Base-by-base conservation (phyloP, 2,329 filamentous ascomycete species). In the Apiospora arundinis region DNA sequence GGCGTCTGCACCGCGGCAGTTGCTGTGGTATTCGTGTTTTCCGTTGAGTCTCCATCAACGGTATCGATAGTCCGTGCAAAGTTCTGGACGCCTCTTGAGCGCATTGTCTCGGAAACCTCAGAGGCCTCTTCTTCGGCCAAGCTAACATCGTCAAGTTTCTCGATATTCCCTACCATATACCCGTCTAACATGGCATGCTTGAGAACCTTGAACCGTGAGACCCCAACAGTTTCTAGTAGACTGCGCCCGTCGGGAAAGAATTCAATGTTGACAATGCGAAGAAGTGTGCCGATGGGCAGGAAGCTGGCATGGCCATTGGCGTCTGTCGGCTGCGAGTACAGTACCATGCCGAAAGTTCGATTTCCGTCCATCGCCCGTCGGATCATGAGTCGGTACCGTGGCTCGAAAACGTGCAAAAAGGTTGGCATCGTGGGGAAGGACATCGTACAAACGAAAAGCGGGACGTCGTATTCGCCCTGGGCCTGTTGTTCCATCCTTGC, bases 371-470 rank as follows among this genome's bases (percentile, higher is more conserved):
- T 84, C 0, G 90, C 92, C 46, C 94, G 89, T 66, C 92, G 88
- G 48, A 97, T 92, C 94, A 97, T 96, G n/a, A 96, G 85, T 9
- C 94, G 90, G 79, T 97, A 97, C 8, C 93, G 89, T n/a, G 93
- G 93, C 80, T 97, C 95, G 78, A 97, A 97, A n/a, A 98, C 89
- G 76, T 97, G 93, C 3, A 97, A 84, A 75, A 96, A 96, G 0
- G 93, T 95, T 0, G 92, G 94, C 89, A 95, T 94, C 1, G 87
- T 86, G 0, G 95, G 95, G 75, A 96, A 95, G 0, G 93, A 89
- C 11, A 97, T 82, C 0, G 94, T 94, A 81, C 93, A 96, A 44
- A 97, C 88, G 75, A 97, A 97, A 0, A 97, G 84, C 0, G 93
- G 89, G 4, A 92, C 88, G 46, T 91, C 88, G 23, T 90, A 85